Evolutionary conservation across 768 basidiomycete species (phyloP).

Genomic region (Dioszegia crocea): DNA sequence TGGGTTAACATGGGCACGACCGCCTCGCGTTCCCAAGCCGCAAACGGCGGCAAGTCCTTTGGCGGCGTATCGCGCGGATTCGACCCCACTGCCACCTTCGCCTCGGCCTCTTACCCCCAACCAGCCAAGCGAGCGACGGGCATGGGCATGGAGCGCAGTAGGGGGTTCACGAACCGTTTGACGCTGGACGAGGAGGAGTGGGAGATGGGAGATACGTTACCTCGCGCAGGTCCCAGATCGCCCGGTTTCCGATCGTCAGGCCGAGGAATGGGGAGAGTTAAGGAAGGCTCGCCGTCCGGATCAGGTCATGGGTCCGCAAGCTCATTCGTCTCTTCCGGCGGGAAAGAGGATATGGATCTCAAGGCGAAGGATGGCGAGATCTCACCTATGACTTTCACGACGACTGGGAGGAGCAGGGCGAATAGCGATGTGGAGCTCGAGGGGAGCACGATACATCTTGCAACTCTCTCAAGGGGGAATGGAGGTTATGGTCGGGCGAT

Average conservation of each 20-base stretch:
- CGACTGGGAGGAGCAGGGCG: conserved; percentile 12
- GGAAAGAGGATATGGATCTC: not conserved
- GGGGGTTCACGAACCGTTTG: conserved; percentile 31
- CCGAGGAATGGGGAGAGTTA: not conserved
- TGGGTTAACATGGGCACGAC: conserved; percentile 6
- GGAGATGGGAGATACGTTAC: conserved; percentile 26
- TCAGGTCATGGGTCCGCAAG: not conserved
- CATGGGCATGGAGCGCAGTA: conserved; percentile 2
- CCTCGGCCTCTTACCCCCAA: not conserved
- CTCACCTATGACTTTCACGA: conserved; percentile 13
- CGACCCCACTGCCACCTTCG: conserved; percentile 13
- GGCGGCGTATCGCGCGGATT: conserved; percentile 5
- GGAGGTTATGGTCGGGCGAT: conserved; percentile 11
- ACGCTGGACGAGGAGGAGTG: conserved; percentile 27
- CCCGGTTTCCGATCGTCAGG: not conserved
- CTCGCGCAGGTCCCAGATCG: not conserved
- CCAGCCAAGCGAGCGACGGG: not conserved
- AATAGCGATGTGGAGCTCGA: conserved; percentile 21
- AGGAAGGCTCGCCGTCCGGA: not conserved
- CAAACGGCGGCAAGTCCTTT: not conserved
- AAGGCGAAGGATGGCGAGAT: conserved; percentile 5
- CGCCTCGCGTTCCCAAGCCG: conserved; percentile 32
- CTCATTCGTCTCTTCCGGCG: not conserved
- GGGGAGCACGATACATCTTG: conserved; percentile 26
- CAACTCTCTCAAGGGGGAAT: conserved; percentile 18